Base-by-base conservation (phyloP, 2,329 filamentous ascomycete genomes). In the Fusarium verrucosum region DNA sequence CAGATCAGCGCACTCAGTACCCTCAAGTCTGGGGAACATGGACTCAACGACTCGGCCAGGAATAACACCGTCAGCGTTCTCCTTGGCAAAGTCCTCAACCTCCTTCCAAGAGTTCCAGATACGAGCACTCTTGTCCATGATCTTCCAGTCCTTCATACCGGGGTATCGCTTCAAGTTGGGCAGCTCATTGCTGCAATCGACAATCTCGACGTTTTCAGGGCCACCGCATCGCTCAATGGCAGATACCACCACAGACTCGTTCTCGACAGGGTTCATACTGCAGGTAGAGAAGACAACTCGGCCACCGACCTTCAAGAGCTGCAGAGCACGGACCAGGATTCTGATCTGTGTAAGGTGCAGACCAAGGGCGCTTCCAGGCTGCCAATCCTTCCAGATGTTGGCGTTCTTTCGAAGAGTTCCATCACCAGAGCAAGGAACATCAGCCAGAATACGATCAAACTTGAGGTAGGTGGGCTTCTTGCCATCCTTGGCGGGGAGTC, bases 231-330 rank as follows among this genome's bases (percentile, higher is more conserved):
- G 87, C 70, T 93, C 90, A 70, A 99, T 94, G 11, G 95, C 95
- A 23, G 90, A 89, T 1, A 92, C 88, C 59, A 99, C 83, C 16
- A 98, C 93, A 8, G 95, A 90, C 79, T 99, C 95, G 73, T 99
- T 97, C 81, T 99, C 95, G 25, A 98, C 88, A 0, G 95, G 95
- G 79, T 99, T 99, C 91, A 99, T 92, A 77, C 93, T 97, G 84
- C 95, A 99, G 19, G 95, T 99, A 4, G 94, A 98, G 81, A 98
- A 99, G 49, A 99, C 94, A 25, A 98, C 92, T 64, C 94, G 88
- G 47, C 95, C 95, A 36, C 95, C 94, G 53, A 92, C 90, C 82
- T 97, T 98, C 68, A 99, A 87, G 88, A 99, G 92, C 79, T 98
- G 94, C 47, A 99, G 83, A 28, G 95, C 92, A 62, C 95, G 89